phyloP scores from a whole-genome alignment of 2,329 filamentous ascomycete species.

The Penicillium concentricum region DNA sequence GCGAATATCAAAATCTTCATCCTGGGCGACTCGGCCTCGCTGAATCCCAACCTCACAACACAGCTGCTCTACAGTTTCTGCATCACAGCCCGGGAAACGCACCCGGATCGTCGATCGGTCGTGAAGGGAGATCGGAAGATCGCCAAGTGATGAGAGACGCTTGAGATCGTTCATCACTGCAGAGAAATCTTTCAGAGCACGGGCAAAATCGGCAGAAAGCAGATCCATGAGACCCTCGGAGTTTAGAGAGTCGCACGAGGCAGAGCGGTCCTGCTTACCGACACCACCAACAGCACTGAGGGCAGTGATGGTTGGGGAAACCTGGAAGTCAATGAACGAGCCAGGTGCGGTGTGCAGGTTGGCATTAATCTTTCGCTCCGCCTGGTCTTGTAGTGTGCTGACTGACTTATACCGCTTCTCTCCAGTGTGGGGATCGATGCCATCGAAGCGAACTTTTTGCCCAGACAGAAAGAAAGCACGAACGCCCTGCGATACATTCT shows the following conservation, averaged over 20 bases:
- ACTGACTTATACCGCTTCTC: conserved; percentile 77
- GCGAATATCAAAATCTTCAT: conserved; percentile 68
- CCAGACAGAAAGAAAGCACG: conserved; percentile 91
- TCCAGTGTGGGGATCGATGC: conserved; percentile 64
- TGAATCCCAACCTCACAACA: conserved; percentile 85
- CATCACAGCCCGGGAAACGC: conserved; percentile 88
- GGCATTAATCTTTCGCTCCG: conserved; percentile 64
- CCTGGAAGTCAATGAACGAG: conserved; percentile 81
- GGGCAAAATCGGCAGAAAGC: conserved; percentile 82
- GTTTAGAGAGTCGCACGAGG: conserved; percentile 63
- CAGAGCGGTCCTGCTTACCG: conserved; percentile 26
- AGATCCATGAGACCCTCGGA: conserved; percentile 80
- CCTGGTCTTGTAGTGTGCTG: conserved; percentile 71
- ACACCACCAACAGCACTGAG: conserved; percentile 64
- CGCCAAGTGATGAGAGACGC: conserved; percentile 72
- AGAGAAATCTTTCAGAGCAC: conserved; percentile 79
- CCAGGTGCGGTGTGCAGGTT: conserved; percentile 60
- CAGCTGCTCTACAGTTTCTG: conserved; percentile 73
- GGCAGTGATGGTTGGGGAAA: conserved; percentile 87
- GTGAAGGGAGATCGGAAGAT: conserved; percentile 76
- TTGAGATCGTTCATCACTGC: conserved; percentile 78
- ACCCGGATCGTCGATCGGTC: conserved; percentile 68
- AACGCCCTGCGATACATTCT: conserved; percentile 92
- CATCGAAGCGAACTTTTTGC: conserved; percentile 83
- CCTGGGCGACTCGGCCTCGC: conserved; percentile 75